Percentiles rank a stretch among this genome's conserved stretches.
These are phyloP conservation scores for Boletellus sp. DNA, from an alignment of 768 basidiomycete genomes.

Conservation along the genomic window DNA sequence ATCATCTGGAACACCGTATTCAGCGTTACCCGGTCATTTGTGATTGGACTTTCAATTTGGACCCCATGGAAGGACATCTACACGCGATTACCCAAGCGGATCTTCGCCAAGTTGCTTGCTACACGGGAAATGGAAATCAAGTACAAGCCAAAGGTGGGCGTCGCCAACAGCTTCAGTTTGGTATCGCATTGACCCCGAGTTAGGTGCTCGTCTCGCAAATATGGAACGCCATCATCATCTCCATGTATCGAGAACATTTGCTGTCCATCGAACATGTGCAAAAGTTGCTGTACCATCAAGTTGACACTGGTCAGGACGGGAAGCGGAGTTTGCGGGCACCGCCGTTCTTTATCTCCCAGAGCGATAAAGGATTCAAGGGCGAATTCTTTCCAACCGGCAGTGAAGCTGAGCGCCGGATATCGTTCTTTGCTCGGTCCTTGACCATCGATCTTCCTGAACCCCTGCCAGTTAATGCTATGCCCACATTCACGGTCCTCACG, in stretches of 20 bases:
- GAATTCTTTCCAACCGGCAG: constrained; percentile 93
- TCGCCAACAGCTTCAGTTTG: not conserved
- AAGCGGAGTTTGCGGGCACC: constrained; percentile 91
- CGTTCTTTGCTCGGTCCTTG: constrained; percentile 97
- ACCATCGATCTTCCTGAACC: constrained; percentile 94
- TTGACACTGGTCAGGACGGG: constrained; percentile 78
- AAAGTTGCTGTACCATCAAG: constrained; percentile 95
- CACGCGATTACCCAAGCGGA: constrained; percentile 91
- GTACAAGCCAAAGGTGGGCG: constrained; percentile 95
- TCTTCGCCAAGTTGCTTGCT: constrained; percentile 92
- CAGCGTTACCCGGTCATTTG: constrained; percentile 83
- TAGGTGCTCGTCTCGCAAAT: constrained; percentile 97
- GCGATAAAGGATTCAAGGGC: constrained; percentile 78
- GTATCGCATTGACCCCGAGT: constrained; percentile 1
- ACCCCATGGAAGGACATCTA: constrained; percentile 99
- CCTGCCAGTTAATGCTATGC: constrained; percentile 98
- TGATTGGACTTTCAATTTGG: constrained; percentile 94
- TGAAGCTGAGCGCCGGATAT: constrained; percentile 96
- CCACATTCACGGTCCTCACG: constrained; percentile 96
- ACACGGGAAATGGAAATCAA: constrained; percentile 96
- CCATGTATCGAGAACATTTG: constrained; percentile 99
- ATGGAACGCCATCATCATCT: constrained; percentile 99
- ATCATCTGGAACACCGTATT: constrained; percentile 99
- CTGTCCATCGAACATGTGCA: constrained; percentile 98
- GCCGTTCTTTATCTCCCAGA: constrained; percentile 96